Percentiles rank a stretch among this genome's conserved stretches.
Conservation (phyloP, 495 filamentous ascomycete genomes). For the Annulohypoxylon bovei region DNA sequence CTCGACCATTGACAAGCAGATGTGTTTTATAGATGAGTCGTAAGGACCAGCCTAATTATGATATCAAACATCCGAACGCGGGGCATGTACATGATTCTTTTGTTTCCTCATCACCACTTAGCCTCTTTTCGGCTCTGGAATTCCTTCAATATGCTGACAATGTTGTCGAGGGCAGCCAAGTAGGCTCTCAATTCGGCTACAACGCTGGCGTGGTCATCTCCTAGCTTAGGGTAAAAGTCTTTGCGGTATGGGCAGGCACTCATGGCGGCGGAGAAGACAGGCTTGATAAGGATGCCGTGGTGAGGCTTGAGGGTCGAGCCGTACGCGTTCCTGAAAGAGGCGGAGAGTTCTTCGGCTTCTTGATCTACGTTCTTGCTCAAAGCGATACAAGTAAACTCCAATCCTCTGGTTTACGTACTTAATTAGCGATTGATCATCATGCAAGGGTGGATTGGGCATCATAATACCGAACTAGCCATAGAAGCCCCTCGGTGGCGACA, state of each 20-base stretch:
- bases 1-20: neutral
- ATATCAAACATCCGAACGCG: neutral
- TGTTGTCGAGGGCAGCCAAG: conserved; percentile 77
- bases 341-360: conserved; percentile 74
- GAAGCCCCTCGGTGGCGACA: conserved; percentile 83
- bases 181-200: conserved; percentile 69
- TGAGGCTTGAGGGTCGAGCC: conserved; percentile 85
- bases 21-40: neutral
- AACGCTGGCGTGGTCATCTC: conserved; percentile 70
- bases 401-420: conserved; percentile 65
- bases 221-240: conserved; percentile 89
- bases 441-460: neutral
- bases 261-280: conserved; percentile 92
- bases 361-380: conserved; percentile 79
- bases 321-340: conserved; percentile 89
- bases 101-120: conserved; percentile 67
- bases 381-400: conserved; percentile 89
- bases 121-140: conserved; percentile 75
- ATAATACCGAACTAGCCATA: conserved; percentile 88
- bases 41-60: neutral
- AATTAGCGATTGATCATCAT: conserved; percentile 7
- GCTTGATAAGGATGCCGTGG: conserved; percentile 87
- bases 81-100: neutral
- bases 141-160: conserved; percentile 76
- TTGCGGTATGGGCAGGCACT: conserved; percentile 88